phyloP scores from a whole-genome alignment of 148 eudicot genomes.

The Bassia scoparia region DNA sequence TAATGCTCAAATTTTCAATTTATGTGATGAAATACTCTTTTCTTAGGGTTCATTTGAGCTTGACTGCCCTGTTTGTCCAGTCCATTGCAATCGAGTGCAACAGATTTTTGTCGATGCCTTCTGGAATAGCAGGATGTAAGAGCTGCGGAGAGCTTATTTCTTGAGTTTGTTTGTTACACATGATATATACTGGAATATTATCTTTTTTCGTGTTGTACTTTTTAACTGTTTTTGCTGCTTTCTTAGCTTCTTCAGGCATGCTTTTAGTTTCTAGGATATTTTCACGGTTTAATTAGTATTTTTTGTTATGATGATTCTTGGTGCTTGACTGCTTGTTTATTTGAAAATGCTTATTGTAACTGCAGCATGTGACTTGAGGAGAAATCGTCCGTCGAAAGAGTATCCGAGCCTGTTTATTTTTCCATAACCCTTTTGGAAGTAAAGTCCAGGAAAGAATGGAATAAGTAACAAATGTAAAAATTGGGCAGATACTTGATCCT shows the following conservation, averaged over 20 bases:
- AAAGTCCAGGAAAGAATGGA: not conserved
- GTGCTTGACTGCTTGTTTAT: not conserved
- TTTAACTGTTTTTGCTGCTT: constrained; percentile 3
- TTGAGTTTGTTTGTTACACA: constrained; percentile 8
- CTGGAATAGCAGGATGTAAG: constrained; percentile 97
- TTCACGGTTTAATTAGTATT: not conserved
- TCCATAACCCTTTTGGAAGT: not conserved
- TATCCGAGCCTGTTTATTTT: not conserved
- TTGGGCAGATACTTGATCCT: not conserved
- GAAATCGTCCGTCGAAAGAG: not conserved
- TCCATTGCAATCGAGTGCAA: constrained; percentile 95
- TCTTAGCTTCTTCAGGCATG: not conserved
- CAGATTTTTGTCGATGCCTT: constrained; percentile 96
- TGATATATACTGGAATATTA: too few species aligned
- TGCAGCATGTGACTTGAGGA: not conserved
- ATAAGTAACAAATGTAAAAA: too few species aligned
- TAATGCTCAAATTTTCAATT: too few species aligned
- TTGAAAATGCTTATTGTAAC: too few species aligned
- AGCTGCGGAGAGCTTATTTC: constrained; percentile 15
- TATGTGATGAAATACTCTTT: constrained; percentile 2
- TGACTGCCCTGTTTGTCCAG: constrained; percentile 87
- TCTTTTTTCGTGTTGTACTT: too few species aligned
- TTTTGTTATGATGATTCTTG: not conserved
- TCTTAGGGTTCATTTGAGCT: constrained; percentile 97
- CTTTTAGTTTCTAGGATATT: not conserved